phyloP scores from a whole-genome alignment of 2,329 filamentous ascomycete genomes.

The Knoxdaviesia proteae region DNA sequence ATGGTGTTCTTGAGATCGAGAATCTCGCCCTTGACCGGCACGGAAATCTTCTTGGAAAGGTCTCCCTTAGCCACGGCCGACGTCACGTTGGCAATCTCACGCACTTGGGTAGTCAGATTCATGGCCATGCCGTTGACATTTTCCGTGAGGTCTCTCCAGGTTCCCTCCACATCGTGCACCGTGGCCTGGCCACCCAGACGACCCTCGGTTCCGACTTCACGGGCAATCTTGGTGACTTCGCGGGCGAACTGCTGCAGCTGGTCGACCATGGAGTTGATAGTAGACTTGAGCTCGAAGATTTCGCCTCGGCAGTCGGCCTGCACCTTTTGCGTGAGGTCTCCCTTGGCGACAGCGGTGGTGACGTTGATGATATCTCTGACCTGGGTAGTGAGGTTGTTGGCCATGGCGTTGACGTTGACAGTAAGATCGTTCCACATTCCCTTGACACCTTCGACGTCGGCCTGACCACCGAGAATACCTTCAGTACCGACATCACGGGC shows the following conservation, averaged over 20 bases:
- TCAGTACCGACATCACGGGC: conserved; percentile 70
- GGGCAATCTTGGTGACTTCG: conserved; percentile 89
- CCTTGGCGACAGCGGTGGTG: conserved; percentile 52
- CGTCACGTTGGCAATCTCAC: conserved; percentile 92
- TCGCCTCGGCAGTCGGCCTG: conserved; percentile 82
- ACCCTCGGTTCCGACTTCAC: conserved; percentile 91
- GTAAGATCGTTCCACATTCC: conserved; percentile 81
- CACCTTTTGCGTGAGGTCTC: conserved; percentile 91
- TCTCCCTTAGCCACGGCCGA: conserved; percentile 89
- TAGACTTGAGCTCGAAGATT: conserved; percentile 87
- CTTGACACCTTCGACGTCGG: conserved; percentile 64
- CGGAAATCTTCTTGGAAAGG: conserved; percentile 85
- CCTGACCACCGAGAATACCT: conserved; percentile 63
- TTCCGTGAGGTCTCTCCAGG: conserved; percentile 88
- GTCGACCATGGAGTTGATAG: conserved; percentile 98
- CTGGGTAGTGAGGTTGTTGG: conserved; percentile 69
- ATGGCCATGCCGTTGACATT: conserved; percentile 98
- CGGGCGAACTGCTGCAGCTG: conserved; percentile 91
- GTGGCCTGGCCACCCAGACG: conserved; percentile 86
- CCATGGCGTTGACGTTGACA: conserved; percentile 75
- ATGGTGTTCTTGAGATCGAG: conserved; percentile 91
- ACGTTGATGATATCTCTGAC: conserved; percentile 87
- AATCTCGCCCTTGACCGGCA: conserved; percentile 87
- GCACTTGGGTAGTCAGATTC: conserved; percentile 92
- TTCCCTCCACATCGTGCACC: conserved; percentile 88